phyloP scores from a whole-genome alignment of 352 stramenopile genomes.

The Phytophthora multivora region DNA sequence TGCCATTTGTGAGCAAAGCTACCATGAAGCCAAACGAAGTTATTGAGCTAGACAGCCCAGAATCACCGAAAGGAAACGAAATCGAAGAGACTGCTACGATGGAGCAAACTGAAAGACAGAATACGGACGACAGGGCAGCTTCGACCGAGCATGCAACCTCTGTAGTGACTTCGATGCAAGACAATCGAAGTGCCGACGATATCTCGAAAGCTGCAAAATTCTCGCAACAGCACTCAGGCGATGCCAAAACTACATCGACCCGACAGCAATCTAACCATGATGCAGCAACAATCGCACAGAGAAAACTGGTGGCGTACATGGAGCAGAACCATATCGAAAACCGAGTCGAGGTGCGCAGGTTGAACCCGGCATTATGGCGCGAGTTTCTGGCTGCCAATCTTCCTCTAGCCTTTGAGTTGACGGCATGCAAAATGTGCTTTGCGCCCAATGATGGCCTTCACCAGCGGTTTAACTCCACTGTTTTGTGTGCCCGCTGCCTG shows the following conservation, averaged over 20 bases:
- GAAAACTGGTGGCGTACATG: conserved; percentile 43
- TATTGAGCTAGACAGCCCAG: conserved; percentile 22
- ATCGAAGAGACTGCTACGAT: neutral
- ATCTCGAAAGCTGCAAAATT: conserved; percentile 10
- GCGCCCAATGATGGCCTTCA: conserved; percentile 45
- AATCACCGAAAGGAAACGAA: conserved; percentile 8
- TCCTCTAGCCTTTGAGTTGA: conserved; percentile 16
- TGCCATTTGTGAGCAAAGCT: neutral
- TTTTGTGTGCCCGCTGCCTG: conserved; percentile 55
- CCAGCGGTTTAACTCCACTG: conserved; percentile 57
- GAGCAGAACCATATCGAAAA: conserved; percentile 32
- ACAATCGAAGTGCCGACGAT: neutral
- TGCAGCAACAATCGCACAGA: conserved; percentile 3
- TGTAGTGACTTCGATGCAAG: neutral
- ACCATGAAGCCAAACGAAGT: conserved; percentile 13
- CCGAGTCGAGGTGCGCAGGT: conserved; percentile 36
- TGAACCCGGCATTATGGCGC: conserved; percentile 46
- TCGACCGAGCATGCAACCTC: neutral
- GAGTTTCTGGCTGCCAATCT: conserved; percentile 45
- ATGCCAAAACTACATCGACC: neutral
- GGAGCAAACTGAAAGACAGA: neutral
- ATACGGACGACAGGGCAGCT: neutral
- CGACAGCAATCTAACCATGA: conserved; percentile 8
- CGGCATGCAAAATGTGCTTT: conserved; percentile 46
- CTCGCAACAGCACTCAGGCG: conserved; percentile 10